Base-by-base conservation (phyloP, 2,329 filamentous ascomycete genomes). In the Aureobasidium melanogenum region DNA sequence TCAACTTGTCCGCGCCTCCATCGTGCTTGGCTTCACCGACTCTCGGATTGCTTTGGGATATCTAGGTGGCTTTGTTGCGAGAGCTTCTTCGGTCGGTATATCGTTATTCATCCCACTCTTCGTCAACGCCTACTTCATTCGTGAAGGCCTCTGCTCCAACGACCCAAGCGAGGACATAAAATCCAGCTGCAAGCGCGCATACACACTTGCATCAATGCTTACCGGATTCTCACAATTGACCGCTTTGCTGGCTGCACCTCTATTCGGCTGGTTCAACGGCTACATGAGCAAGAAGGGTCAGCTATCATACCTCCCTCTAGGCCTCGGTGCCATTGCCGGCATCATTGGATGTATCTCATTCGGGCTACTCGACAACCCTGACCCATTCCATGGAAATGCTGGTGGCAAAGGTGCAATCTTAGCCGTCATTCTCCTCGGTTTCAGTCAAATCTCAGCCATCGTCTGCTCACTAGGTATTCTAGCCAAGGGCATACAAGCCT, bases 401-500 rank as follows among this genome's bases (percentile, higher is more conserved):
- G 81, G 84, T 0, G 78, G 76, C 12, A 44, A 57, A n/a, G 70
- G 69, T 5, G 72, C 70, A 8, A 85, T 96, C 17, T 65, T 92
- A 14, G 82, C 93, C 17, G 90, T 91, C 44, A 84, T 87, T 0
- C 76, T 96, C 19, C 84, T 97, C 41, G 94, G 94, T 15, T 84
- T 96, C 69, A 95, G 90, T 69, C 94, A 99, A 74, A 97, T 99
- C 64, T 94, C 93, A 2, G 88, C 91, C 12, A 97, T 99, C 63
- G 94, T 99, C 0, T 97, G 92, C 76, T 96, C 90, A 65, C 82
- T 99, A n/a, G 91, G 89, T 0, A 84, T 94, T 0, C 81, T 99
- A 2, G 91, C 91, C 39, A 85, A 85, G 17, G 92, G 91, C 4
- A 87, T 97, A 24, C 63, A 65, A 39, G 56, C 44, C 14, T 32